phyloP scores from a whole-genome alignment of 805 yeast species.

The Starmerella ratchasimensis region DNA sequence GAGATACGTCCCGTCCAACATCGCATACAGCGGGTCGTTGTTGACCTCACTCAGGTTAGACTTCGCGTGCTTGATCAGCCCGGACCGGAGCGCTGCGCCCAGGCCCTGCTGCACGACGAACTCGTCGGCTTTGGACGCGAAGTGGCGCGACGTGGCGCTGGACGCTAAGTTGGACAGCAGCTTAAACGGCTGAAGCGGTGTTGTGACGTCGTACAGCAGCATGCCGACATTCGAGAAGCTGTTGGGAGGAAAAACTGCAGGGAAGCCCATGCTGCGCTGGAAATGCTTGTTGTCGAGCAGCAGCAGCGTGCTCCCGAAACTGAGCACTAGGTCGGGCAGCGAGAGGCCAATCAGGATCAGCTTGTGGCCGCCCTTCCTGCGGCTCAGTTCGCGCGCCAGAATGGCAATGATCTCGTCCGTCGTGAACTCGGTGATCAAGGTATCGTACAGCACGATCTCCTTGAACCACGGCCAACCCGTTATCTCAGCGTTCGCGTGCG shows the following conservation, averaged over 20 bases:
- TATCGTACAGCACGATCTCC: conserved; percentile 87
- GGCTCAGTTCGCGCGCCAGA: conserved; percentile 96
- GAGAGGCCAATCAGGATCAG: conserved; percentile 52
- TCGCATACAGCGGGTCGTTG: conserved; percentile 79
- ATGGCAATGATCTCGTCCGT: conserved; percentile 81
- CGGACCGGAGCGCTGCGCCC: conserved; percentile 48
- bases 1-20: too few species aligned
- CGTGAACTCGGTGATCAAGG: conserved; percentile 67
- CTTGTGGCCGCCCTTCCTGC: conserved; percentile 85
- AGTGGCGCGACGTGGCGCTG: conserved; percentile 69
- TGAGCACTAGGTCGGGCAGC: conserved; percentile 48
- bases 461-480: conserved; percentile 97
- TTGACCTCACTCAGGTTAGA: conserved; percentile 73
- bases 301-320: conserved; percentile 62
- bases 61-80: conserved; percentile 62
- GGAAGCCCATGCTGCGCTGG: conserved; percentile 66
- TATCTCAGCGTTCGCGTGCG: conserved; percentile 98
- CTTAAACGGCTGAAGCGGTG: too few species aligned
- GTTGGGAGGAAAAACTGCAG: conserved; percentile 45
- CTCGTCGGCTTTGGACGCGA: conserved; percentile 87
- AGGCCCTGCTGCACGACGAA: conserved; percentile 69
- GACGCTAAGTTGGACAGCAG: too few species aligned
- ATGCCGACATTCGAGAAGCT: conserved; percentile 71
- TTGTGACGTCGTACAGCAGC: conserved; percentile 61
- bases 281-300: conserved; percentile 69